A percentile compares a stretch with the other conserved stretches of the same genome.
These are phyloP conservation scores for Crucihimalaya himalaica DNA, from an alignment of 345 rosid genomes.

Conservation along the genomic window DNA sequence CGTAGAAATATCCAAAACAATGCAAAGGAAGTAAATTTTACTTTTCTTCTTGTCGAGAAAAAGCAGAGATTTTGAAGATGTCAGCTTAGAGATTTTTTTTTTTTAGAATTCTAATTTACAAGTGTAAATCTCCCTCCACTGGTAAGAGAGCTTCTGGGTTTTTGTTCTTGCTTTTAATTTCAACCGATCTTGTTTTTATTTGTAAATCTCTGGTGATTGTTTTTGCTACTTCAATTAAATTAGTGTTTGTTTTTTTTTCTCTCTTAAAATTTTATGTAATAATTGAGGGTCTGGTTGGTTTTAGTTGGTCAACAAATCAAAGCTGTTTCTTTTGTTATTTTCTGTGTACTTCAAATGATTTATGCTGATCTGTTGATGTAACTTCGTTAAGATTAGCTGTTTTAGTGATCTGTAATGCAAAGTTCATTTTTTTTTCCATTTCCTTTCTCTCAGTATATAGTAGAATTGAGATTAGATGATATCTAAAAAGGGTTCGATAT, in stretches of 20 bases:
- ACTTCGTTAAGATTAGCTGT: slow-evolving; percentile 35
- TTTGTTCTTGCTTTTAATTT: slow-evolving; percentile 16
- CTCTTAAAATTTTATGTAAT: slow-evolving; percentile 9
- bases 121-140: slow-evolving; percentile 31
- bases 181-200: neutral
- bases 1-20: slow-evolving; percentile 25
- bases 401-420: slow-evolving; percentile 4
- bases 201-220: neutral
- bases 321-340: slow-evolving; percentile 30
- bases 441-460: slow-evolving; percentile 16
- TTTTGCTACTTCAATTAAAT: slow-evolving; percentile 2
- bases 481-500: slow-evolving; percentile 12
- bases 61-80: slow-evolving; percentile 31
- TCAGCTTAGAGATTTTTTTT: slow-evolving; percentile 44
- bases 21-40: slow-evolving; percentile 1
- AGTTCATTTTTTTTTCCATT: slow-evolving; percentile 10
- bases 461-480: slow-evolving; percentile 14
- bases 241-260: neutral
- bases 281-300: slow-evolving; percentile 38
- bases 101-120: neutral
- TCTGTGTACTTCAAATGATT: slow-evolving; percentile 24
- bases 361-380: slow-evolving; percentile 43
- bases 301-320: slow-evolving; percentile 35
- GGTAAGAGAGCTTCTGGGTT: slow-evolving; percentile 37
- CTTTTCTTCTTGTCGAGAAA: too few relatives aligned